Conservation (phyloP, 352 stramenopile genomes). For the Globisporangium heterothallicum region DNA sequence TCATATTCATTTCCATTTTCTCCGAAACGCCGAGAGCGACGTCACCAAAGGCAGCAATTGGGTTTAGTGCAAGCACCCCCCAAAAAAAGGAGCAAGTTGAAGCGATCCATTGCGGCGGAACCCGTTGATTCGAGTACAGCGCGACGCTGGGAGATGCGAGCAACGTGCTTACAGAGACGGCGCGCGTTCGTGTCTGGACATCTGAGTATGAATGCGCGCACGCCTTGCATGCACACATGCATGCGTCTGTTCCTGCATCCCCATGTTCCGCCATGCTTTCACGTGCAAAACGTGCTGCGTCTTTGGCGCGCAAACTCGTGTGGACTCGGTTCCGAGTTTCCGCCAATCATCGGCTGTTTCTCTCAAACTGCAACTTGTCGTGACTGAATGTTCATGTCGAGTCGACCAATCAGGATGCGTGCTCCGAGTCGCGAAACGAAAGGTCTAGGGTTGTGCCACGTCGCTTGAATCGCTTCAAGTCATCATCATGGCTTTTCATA, state of each 20-base stretch:
- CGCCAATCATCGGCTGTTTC: not conserved
- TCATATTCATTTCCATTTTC: not conserved
- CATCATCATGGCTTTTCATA: not conserved
- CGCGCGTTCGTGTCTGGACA: not conserved
- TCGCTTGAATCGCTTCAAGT: slow-evolving; percentile 7
- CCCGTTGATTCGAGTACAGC: not conserved
- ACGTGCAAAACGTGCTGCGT: too few relatives aligned
- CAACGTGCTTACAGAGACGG: too few relatives aligned
- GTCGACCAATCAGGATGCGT: slow-evolving; percentile 3
- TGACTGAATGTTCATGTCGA: not conserved
- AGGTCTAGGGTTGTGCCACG: not conserved
- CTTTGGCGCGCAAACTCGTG: not conserved
- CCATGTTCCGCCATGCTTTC: too few relatives aligned
- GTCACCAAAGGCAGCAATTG: not conserved
- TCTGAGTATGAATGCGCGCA: too few relatives aligned
- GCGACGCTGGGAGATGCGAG: too few relatives aligned
- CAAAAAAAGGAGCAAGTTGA: not conserved
- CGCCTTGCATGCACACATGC: too few relatives aligned
- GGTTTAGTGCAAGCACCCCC: too few relatives aligned
- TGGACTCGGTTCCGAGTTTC: not conserved
- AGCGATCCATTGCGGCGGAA: not conserved
- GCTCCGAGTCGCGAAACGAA: not conserved
- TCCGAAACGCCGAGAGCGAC: not conserved
- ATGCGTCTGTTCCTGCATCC: not conserved
- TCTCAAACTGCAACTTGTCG: not conserved